A percentile compares a stretch with the other conserved stretches of the same genome.
Evolutionary conservation across 148 eudicot species (phyloP).

Genomic region (Heliosperma pusillum): DNA sequence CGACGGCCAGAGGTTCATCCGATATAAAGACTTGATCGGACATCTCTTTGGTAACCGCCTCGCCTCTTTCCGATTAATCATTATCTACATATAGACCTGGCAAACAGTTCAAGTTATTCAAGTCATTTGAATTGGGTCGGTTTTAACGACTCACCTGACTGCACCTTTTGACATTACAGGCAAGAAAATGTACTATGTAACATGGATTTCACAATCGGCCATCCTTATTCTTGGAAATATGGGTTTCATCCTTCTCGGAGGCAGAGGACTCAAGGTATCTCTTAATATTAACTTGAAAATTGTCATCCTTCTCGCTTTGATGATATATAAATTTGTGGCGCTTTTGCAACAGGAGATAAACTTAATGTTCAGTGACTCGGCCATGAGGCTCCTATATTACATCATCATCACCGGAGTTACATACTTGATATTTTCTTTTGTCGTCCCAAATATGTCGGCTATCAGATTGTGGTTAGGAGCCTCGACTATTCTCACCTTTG

Average conservation of each 20-base stretch:
- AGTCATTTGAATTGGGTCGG: neutral
- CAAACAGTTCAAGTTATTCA: neutral
- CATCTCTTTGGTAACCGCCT: conserved; percentile 44
- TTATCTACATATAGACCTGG: neutral
- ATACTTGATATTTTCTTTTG: conserved; percentile 40
- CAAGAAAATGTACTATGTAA: conserved; percentile 44
- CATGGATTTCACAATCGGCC: conserved; percentile 44
- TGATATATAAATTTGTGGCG: too few relatives aligned
- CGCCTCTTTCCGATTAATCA: neutral
- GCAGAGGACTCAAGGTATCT: conserved; percentile 56
- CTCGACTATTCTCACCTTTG: conserved; percentile 43
- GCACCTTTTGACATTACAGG: conserved; percentile 33
- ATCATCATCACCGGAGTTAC: conserved; percentile 54
- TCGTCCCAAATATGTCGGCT: conserved; percentile 61
- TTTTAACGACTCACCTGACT: conserved; percentile 1
- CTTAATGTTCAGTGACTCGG: conserved; percentile 42
- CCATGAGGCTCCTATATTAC: conserved; percentile 57
- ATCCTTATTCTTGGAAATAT: conserved; percentile 46
- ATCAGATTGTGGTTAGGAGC: conserved; percentile 58
- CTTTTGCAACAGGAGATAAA: conserved; percentile 42
- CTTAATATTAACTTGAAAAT: neutral
- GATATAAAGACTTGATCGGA: conserved; percentile 62
- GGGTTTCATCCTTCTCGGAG: conserved; percentile 73
- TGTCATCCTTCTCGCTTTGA: too few relatives aligned
- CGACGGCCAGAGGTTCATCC: conserved; percentile 52